A percentile compares a stretch with the other conserved stretches of the same genome.
These are phyloP conservation scores for Adansonia grandidieri DNA, from an alignment of 441 rosid species.

Conservation along the genomic window DNA sequence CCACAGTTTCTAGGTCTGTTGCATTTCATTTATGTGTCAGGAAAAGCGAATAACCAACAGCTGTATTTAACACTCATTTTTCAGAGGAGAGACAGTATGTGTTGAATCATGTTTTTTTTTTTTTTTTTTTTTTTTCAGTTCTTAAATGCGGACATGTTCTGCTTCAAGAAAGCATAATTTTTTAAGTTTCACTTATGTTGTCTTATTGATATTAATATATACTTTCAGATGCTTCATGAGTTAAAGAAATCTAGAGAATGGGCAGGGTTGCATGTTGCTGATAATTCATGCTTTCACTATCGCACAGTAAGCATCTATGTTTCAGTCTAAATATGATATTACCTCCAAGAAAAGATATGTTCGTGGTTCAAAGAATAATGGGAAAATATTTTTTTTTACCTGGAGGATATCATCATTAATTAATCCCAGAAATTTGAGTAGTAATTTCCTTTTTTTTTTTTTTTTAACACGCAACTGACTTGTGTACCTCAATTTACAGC, in stretches of 20 bases:
- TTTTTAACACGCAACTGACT: not conserved
- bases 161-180: not conserved
- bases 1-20: conserved; percentile 11
- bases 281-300: conserved; percentile 92
- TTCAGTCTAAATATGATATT: conserved; percentile 21
- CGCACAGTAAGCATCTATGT: conserved; percentile 60
- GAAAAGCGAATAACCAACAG: not conserved
- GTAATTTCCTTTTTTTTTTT: not conserved
- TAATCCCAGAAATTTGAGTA: not conserved
- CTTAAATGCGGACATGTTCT: not conserved
- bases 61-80: not conserved
- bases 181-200: conserved; percentile 23
- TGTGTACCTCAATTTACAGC: conserved; percentile 49
- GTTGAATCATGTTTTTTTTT: conserved; percentile 25
- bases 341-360: conserved; percentile 17
- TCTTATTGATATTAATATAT: conserved; percentile 22
- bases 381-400: conserved; percentile 2
- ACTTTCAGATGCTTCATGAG: conserved; percentile 67
- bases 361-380: conserved; percentile 22
- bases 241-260: conserved; percentile 69
- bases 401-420: not conserved
- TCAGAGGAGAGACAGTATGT: not conserved
- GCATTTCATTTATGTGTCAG: not conserved
- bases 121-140: conserved; percentile 19
- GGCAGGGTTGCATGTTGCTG: conserved; percentile 84